Base-by-base conservation (phyloP, 371 early-diverging fungal species). In the Enterocytospora artemiae region DNA sequence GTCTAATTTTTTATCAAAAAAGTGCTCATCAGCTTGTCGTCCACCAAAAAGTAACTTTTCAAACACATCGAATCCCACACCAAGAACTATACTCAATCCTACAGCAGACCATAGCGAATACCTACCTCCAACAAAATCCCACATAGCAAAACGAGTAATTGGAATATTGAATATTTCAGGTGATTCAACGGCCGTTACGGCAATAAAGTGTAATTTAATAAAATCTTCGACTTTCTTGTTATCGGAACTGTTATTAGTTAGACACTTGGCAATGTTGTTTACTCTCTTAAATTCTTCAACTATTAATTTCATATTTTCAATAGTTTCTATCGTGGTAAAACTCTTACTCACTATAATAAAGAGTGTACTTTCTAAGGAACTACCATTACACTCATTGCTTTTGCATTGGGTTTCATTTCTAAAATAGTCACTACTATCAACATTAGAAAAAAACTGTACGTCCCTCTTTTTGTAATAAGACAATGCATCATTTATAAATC, bases 41-140 rank as follows among this genome's bases (percentile, higher is more conserved):
- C 87, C 96, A 64, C 97, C 97, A 44, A 81, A 80, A 31, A 96
- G 81, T 44, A 96, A 82, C 54, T 86, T 81, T 59, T 86, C 81
- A 81, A 94, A 96, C 84, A 91, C 89, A 61, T 91, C 88, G 69
- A 82, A 91, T 49, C 97, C 96, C 69, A 96, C 83, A 78, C 85
- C 87, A 63, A 93, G 85, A 36, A 86, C 86, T 72, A 95, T 93
- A 18, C 91, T 89, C 54, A 96, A 83, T 44, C 96, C 94, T 65
- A 93, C 93, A 45, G 94, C 91, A 36, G 92, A 91, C 97, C 97
- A 96, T 39, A 95, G 84, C 49, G 93, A 93, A 83, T 93, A 96
- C 61, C 97, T 87, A 43, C 97, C 97, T 72, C 97, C 95, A 58
- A 96, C 94, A 90, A 90, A 96, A 80, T 96, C 97, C 94, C 94